Percentiles rank a stretch among this genome's conserved stretches.
phyloP scores from a whole-genome alignment of 2,329 filamentous ascomycete genomes.

The Ambrosiella cleistominuta region DNA sequence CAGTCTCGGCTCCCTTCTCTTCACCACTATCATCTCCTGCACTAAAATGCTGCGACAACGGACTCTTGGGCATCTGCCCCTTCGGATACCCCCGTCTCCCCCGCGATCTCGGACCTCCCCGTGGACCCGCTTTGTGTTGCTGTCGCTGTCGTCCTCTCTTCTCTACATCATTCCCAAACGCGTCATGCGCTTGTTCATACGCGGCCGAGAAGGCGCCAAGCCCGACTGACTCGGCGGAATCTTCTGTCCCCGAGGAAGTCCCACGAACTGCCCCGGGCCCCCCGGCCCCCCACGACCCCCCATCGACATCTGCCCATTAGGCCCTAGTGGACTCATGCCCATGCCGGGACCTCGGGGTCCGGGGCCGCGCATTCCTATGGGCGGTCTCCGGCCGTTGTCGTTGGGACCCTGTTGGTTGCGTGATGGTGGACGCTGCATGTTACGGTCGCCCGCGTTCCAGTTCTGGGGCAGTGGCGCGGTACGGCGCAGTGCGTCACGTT shows the following conservation, averaged over 20 bases:
- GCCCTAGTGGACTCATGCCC: conserved; percentile 3
- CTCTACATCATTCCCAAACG: conserved; percentile 38
- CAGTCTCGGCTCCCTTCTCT: neutral
- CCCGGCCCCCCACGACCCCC: conserved; percentile 13
- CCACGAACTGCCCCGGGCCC: conserved; percentile 12
- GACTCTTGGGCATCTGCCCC: conserved; percentile 3
- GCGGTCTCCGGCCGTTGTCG: conserved; percentile 12
- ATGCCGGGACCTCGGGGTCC: conserved; percentile 12
- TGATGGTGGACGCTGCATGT: conserved; percentile 7
- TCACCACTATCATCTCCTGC: neutral
- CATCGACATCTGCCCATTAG: conserved; percentile 14
- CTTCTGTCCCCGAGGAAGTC: conserved; percentile 14
- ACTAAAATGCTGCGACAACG: conserved; percentile 1
- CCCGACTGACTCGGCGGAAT: conserved; percentile 20
- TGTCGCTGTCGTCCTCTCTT: neutral
- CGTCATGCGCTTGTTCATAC: conserved; percentile 46
- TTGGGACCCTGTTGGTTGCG: conserved; percentile 7
- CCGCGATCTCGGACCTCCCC: neutral
- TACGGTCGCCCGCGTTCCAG: conserved; percentile 8
- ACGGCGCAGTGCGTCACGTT: conserved; percentile 58
- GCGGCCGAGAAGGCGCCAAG: conserved; percentile 19
- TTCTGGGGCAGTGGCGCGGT: conserved; percentile 16
- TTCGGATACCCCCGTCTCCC: neutral
- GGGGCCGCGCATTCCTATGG: conserved; percentile 15
- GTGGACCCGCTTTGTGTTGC: neutral